phyloP scores from a whole-genome alignment of 129 eudicot genomes.

The Arctium lappa region DNA sequence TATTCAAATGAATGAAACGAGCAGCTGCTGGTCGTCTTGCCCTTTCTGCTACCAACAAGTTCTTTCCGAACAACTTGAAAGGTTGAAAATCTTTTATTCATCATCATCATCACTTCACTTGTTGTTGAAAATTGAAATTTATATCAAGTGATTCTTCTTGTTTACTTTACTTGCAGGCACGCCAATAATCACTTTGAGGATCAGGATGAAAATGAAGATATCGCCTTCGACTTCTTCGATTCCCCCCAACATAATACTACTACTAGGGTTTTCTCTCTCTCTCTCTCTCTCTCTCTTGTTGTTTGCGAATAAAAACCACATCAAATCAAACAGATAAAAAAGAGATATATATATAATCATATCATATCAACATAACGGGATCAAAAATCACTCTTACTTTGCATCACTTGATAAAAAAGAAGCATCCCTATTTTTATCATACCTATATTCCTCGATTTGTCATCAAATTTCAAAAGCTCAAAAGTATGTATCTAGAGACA shows the following conservation, averaged over 20 bases:
- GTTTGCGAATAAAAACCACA: neutral
- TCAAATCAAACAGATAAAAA: neutral
- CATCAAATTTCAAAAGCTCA: neutral
- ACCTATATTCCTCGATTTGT: neutral
- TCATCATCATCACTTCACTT: neutral
- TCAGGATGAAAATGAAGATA: constrained; percentile 31
- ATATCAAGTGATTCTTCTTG: neutral
- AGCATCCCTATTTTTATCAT: too few relatives aligned
- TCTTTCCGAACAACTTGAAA: constrained; percentile 44
- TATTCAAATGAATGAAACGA: neutral
- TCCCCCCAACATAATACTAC: neutral
- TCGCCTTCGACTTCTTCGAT: neutral
- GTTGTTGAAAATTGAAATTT: neutral
- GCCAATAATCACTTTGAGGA: constrained; percentile 79
- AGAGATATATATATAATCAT: neutral
- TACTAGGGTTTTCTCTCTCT: neutral
- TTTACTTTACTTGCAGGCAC: constrained; percentile 42
- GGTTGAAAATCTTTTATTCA: constrained; percentile 26
- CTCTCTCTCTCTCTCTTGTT: too few relatives aligned
- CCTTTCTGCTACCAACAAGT: constrained; percentile 52
- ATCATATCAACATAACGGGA: neutral
- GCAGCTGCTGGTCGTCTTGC: constrained; percentile 44
- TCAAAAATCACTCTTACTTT: too few relatives aligned
- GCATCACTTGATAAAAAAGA: neutral
- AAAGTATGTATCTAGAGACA: neutral